Percentiles rank a stretch among this genome's conserved stretches.
Conservation (phyloP, 768 basidiomycete genomes). For the Heimioporus sp. region DNA sequence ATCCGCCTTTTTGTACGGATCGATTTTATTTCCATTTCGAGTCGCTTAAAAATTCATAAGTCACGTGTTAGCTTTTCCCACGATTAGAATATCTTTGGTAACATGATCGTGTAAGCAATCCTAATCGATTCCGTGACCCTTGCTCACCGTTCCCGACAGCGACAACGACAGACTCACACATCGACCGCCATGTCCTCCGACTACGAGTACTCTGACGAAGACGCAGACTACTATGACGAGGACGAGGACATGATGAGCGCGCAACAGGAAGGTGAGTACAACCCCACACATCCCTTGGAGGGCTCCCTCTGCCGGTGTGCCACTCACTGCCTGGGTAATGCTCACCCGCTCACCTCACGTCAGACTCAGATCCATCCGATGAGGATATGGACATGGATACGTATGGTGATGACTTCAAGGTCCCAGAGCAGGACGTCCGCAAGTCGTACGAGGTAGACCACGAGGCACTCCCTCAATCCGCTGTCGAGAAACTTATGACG, state of each 20-base stretch:
- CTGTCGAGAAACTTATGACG: constrained; percentile 77
- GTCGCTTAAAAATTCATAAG: constrained; percentile 13
- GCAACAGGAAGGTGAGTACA: constrained; percentile 52
- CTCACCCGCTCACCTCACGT: constrained; percentile 13
- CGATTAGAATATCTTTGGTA: constrained; percentile 2
- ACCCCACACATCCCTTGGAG: constrained; percentile 1
- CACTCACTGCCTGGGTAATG: constrained; percentile 6
- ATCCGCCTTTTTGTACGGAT: constrained; percentile 24
- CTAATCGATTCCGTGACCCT: constrained; percentile 28
- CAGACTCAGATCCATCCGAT: constrained; percentile 45
- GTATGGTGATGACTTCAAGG: constrained; percentile 61
- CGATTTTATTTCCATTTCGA: constrained; percentile 29
- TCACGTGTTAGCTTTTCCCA: constrained; percentile 11
- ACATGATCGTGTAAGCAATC: constrained; percentile 25
- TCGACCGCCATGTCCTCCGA: constrained; percentile 54
- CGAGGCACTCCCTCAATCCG: constrained; percentile 65
- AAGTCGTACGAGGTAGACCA: constrained; percentile 88
- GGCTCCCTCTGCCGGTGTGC: constrained; percentile 19
- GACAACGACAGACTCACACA: constrained; percentile 10
- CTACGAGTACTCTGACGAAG: constrained; percentile 70
- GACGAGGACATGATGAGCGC: constrained; percentile 65
- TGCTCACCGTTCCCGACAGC: constrained; percentile 17
- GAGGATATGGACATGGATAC: constrained; percentile 73
- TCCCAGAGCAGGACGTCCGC: constrained; percentile 50
- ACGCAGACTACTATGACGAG: constrained; percentile 64